Evolutionary conservation across 2,329 filamentous ascomycete genomes (phyloP).

Genomic region (Ceratocystis eucalypticola): DNA sequence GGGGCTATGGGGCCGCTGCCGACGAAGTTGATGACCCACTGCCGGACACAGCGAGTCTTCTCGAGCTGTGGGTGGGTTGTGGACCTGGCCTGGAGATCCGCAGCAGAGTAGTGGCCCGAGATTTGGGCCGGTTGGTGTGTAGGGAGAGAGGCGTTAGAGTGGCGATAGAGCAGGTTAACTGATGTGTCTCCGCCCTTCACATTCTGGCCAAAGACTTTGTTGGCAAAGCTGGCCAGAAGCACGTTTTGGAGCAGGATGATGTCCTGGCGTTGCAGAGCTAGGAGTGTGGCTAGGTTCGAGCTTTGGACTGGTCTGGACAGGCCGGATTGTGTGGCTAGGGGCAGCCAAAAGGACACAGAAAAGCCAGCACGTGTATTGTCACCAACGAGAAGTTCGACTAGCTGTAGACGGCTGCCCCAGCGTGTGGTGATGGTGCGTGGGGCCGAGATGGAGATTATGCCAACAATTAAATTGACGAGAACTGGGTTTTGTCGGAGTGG

Average conservation of each 20-base stretch:
- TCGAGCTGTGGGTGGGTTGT: conserved; percentile 37
- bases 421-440: conserved; percentile 55
- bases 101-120: conserved; percentile 44
- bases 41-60: conserved; percentile 54
- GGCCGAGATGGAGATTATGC: conserved; percentile 57
- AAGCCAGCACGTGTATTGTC: conserved; percentile 78
- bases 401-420: conserved; percentile 46
- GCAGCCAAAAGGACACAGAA: conserved; percentile 71
- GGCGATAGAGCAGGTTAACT: conserved; percentile 51
- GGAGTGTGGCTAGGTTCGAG: conserved; percentile 24
- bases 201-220: conserved; percentile 73
- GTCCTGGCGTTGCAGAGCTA: conserved; percentile 52
- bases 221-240: conserved; percentile 59
- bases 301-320: not conserved
- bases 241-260: conserved; percentile 69
- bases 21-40: conserved; percentile 66
- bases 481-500: conserved; percentile 25
- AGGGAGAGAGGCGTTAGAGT: conserved; percentile 36
- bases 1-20: conserved; percentile 19
- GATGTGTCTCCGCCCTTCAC: conserved; percentile 54
- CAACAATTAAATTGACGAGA: conserved; percentile 69
- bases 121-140: conserved; percentile 36
- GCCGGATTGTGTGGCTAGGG: conserved; percentile 24
- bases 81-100: conserved; percentile 31
- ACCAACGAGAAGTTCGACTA: conserved; percentile 67